Evolutionary conservation across 495 filamentous ascomycete genomes (phyloP).

Genomic region (Emericellopsis terricola): DNA sequence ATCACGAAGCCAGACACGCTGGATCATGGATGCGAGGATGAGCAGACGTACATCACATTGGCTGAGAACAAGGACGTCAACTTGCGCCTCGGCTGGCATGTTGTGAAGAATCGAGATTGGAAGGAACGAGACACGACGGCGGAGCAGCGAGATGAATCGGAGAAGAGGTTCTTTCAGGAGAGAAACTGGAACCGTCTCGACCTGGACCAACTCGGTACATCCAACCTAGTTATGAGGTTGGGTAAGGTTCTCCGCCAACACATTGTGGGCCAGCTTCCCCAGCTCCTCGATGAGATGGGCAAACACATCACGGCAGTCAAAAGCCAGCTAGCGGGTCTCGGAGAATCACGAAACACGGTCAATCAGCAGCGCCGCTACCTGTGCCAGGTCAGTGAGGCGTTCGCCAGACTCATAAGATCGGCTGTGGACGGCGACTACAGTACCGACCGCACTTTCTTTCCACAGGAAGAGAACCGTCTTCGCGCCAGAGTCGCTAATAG

Average conservation of each 20-base stretch:
- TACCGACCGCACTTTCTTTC: slow-evolving; percentile 17
- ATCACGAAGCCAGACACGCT: slow-evolving; percentile 69
- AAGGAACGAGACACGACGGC: slow-evolving; percentile 20
- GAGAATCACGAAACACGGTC: slow-evolving; percentile 24
- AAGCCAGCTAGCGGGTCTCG: slow-evolving; percentile 24
- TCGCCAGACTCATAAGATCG: slow-evolving; percentile 28
- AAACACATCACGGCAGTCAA: slow-evolving; percentile 14
- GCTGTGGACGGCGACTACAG: slow-evolving; percentile 36
- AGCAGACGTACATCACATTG: slow-evolving; percentile 33
- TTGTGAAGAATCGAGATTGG: slow-evolving; percentile 43
- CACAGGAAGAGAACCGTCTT: no score
- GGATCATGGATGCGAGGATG: slow-evolving; percentile 21
- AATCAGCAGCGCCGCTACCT: slow-evolving; percentile 36
- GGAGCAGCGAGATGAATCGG: slow-evolving; percentile 18
- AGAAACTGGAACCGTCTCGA: slow-evolving; percentile 21
- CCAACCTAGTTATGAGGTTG: slow-evolving; percentile 27
- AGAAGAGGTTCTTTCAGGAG: slow-evolving; percentile 22
- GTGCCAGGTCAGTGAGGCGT: slow-evolving; percentile 29
- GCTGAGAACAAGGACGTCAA: slow-evolving; percentile 42
- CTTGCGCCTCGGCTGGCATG: slow-evolving; percentile 56
- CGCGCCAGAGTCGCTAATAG: no score
- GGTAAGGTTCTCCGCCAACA: slow-evolving; percentile 38
- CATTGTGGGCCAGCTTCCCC: slow-evolving; percentile 37
- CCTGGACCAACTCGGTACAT: slow-evolving; percentile 22
- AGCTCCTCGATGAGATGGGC: slow-evolving; percentile 38